These are phyloP conservation scores for Penicillium argentinense DNA, from an alignment of 495 filamentous ascomycete species.

Conservation along the genomic window DNA sequence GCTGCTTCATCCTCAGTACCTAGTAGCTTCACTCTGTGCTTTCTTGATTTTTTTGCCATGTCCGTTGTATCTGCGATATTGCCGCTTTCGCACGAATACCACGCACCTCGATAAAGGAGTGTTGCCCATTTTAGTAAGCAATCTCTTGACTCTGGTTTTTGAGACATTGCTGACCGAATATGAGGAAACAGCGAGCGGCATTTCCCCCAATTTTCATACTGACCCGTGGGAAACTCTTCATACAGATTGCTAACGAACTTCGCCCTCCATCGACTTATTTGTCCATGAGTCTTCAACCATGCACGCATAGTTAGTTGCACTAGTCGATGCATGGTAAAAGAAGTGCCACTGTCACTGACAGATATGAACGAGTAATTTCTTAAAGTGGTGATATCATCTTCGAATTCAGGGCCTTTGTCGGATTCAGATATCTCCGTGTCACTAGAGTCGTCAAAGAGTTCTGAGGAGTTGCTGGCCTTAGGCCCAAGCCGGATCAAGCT, in stretches of 20 bases:
- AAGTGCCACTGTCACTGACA: background rate
- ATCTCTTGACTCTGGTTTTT: background rate
- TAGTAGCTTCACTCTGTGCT: conserved; percentile 1
- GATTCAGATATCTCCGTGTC: background rate
- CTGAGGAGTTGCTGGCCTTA: background rate
- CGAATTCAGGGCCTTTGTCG: background rate
- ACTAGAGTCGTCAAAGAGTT: background rate
- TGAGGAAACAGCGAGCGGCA: background rate
- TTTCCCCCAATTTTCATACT: conserved; percentile 5
- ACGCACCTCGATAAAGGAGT: background rate
- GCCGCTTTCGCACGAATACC: background rate
- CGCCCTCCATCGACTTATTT: conserved; percentile 27
- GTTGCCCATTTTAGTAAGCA: background rate
- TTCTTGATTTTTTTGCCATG: background rate
- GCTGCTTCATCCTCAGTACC: conserved; percentile 13
- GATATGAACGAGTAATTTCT: background rate
- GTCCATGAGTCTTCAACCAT: conserved; percentile 7
- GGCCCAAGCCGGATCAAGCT: conserved; percentile 2
- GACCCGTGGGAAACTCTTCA: background rate
- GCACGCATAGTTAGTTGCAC: background rate
- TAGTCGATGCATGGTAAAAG: conserved; percentile 1
- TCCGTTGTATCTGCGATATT: background rate
- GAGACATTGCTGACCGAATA: background rate
- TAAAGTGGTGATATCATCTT: background rate
- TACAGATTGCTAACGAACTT: background rate